phyloP scores from a whole-genome alignment of 169 alveolate species.

The Eimeria maxima region DNA sequence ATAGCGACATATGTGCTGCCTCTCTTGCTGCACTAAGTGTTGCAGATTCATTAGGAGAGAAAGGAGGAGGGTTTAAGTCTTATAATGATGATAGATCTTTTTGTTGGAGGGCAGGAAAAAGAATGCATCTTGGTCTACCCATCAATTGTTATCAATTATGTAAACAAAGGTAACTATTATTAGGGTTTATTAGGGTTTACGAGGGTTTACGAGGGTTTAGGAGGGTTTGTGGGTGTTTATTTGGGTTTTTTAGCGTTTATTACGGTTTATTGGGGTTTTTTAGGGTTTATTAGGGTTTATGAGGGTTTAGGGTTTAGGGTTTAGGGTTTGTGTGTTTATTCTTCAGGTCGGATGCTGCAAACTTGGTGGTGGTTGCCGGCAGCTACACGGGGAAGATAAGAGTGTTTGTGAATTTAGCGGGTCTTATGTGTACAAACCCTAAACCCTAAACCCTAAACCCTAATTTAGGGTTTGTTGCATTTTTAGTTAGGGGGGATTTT shows the following conservation, averaged over 20 bases:
- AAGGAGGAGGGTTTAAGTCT: background rate
- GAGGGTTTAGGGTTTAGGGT: constrained; percentile 20
- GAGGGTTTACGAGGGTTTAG: constrained; percentile 1
- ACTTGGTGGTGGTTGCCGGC: constrained; percentile 69
- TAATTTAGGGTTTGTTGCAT: background rate
- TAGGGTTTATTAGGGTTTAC: background rate
- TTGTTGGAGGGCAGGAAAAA: constrained; percentile 12
- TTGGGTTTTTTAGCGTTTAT: background rate
- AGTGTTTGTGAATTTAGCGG: constrained; percentile 58
- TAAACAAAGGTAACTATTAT: background rate
- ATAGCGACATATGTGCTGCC: constrained; percentile 40
- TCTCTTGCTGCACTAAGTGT: constrained; percentile 37
- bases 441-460: constrained; percentile 30
- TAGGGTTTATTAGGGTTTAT: constrained; percentile 1
- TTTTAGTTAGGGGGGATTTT: background rate
- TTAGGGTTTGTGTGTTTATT: background rate
- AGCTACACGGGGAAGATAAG: constrained; percentile 65
- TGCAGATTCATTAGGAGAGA: background rate
- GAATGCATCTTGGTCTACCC: background rate
- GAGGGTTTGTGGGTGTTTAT: background rate
- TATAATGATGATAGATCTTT: background rate
- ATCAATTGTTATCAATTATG: background rate
- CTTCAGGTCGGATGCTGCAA: constrained; percentile 40
- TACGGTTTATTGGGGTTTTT: background rate
- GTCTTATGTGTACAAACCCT: background rate